These are phyloP conservation scores for Kuraishia piskuri DNA, from an alignment of 805 yeast genomes.

Conservation along the genomic window DNA sequence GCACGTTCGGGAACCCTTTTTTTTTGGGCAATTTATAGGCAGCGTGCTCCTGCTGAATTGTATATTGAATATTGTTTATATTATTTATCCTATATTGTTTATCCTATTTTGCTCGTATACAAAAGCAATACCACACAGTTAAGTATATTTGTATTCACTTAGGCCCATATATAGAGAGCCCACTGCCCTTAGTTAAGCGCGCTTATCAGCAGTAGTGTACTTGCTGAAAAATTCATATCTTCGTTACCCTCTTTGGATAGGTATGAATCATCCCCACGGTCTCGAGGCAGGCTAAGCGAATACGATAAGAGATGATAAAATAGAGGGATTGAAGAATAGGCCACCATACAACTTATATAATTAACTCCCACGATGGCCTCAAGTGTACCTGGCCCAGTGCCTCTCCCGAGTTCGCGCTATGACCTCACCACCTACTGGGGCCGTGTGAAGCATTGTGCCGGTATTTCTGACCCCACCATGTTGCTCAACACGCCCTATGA, in stretches of 20 bases:
- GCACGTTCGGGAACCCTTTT: no score
- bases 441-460: constrained; percentile 89
- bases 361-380: constrained; percentile 60
- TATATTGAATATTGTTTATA: no score
- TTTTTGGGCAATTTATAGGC: no score
- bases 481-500: constrained; percentile 61
- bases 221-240: background rate
- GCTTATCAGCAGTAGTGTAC: background rate
- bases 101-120: no score
- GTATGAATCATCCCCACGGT: background rate
- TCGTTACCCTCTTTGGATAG: background rate
- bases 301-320: background rate
- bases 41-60: no score
- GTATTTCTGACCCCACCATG: constrained; percentile 88
- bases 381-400: constrained; percentile 72
- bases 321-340: no score
- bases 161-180: no score
- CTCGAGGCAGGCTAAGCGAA: background rate
- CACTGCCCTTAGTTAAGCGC: no score
- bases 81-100: no score
- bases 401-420: constrained; percentile 72
- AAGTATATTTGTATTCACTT: no score
- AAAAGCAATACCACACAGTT: no score
- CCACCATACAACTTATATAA: background rate
- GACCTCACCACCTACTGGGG: constrained; percentile 86